Conservation (phyloP, 164 flowering plant genomes). For the Kingdonia uniflora region DNA sequence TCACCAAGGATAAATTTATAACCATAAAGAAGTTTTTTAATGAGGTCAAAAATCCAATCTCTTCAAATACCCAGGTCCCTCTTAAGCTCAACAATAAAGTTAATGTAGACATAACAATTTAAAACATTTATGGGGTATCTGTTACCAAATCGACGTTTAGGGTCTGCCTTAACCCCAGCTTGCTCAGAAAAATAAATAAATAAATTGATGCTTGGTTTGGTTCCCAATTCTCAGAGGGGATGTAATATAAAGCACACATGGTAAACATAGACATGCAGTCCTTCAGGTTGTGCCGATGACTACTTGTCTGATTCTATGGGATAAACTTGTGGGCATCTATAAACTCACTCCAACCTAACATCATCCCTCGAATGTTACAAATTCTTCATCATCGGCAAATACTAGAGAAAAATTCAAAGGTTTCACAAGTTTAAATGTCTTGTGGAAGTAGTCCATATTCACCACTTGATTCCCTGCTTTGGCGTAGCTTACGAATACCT, state of each 20-base stretch:
- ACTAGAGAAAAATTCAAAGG: conserved; percentile 11
- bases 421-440: conserved; percentile 13
- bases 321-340: conserved; percentile 13
- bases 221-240: conserved; percentile 11
- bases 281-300: conserved; percentile 26
- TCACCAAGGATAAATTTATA: conserved; percentile 31
- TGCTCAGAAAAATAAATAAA: too few species aligned
- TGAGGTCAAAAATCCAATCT: conserved; percentile 21
- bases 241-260: conserved; percentile 8
- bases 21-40: conserved; percentile 17
- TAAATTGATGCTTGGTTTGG: conserved; percentile 2
- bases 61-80: conserved; percentile 12
- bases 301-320: conserved; percentile 28
- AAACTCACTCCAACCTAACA: conserved; percentile 17
- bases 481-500: conserved; percentile 39
- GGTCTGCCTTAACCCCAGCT: too few species aligned
- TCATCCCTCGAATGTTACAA: conserved; percentile 12
- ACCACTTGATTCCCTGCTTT: conserved; percentile 20
- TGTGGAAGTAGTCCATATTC: conserved; percentile 15
- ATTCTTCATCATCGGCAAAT: conserved; percentile 24
- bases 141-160: neutral
- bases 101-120: conserved; percentile 4
- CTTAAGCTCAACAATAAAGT: conserved; percentile 6
- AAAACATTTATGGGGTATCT: conserved; percentile 8
- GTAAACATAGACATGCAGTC: conserved; percentile 17